Percentiles rank a stretch among this genome's conserved stretches.
Evolutionary conservation across 805 yeast genomes (phyloP).

Genomic region (Kodamaea laetipori): DNA sequence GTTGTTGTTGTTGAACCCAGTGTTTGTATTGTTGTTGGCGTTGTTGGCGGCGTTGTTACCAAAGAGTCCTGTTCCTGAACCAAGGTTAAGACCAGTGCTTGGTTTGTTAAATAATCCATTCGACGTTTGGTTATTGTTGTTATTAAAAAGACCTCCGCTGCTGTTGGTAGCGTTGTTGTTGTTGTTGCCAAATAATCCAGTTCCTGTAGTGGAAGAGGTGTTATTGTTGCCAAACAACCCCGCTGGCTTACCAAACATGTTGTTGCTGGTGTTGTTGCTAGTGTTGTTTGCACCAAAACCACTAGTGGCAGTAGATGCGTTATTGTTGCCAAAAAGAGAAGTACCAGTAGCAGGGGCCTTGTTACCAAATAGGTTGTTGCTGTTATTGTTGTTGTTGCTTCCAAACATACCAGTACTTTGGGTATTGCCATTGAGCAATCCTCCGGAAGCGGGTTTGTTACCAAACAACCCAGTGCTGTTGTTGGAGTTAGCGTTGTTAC

Average conservation of each 20-base stretch:
- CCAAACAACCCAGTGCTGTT: constrained; percentile 31
- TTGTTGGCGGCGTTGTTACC: constrained; percentile 23
- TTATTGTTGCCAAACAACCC: constrained; percentile 1
- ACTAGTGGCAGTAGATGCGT: constrained; percentile 35
- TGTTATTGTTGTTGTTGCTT: constrained; percentile 6
- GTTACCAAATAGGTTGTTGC: constrained; percentile 29
- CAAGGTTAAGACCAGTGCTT: constrained; percentile 25
- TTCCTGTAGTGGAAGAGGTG: background rate
- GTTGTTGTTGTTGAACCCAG: constrained; percentile 28
- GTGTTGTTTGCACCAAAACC: constrained; percentile 43
- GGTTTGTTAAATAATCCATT: constrained; percentile 30
- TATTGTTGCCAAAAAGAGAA: constrained; percentile 23
- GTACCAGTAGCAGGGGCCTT: constrained; percentile 20
- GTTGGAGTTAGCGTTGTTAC: constrained; percentile 11
- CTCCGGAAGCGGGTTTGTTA: constrained; percentile 25
- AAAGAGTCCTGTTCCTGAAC: constrained; percentile 23
- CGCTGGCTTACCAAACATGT: background rate
- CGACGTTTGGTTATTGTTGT: constrained; percentile 20
- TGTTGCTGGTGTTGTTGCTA: constrained; percentile 11
- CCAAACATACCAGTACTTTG: constrained; percentile 3
- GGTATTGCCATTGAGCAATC: constrained; percentile 9
- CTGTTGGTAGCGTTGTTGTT: constrained; percentile 15
- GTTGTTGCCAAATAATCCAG: constrained; percentile 8
- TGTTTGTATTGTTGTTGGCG: constrained; percentile 23
- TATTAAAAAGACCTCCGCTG: constrained; percentile 49